phyloP scores from a whole-genome alignment of 2,329 filamentous ascomycete species.

The Claviceps purpurea region DNA sequence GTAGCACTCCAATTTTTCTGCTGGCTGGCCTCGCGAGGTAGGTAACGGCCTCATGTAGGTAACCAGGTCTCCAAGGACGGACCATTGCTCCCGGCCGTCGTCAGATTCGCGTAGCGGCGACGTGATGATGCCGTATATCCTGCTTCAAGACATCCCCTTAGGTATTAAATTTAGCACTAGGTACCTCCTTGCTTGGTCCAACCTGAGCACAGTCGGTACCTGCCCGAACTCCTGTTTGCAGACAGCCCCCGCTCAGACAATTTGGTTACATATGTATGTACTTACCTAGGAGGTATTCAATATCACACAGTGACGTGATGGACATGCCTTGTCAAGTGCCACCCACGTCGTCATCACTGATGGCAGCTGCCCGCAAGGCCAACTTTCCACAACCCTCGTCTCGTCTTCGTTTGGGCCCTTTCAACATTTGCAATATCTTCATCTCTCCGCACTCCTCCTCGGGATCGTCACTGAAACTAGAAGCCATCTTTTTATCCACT shows the following conservation, averaged over 20 bases:
- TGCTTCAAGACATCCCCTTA: too few relatives aligned
- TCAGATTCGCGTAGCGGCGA: background rate
- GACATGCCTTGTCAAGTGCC: slow-evolving; percentile 1
- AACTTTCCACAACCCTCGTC: background rate
- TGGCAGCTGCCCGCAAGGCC: background rate
- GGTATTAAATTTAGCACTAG: too few relatives aligned
- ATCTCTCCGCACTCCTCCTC: background rate
- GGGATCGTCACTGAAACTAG: background rate
- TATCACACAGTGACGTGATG: slow-evolving; percentile 8
- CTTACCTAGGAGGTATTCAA: background rate
- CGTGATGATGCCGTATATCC: background rate
- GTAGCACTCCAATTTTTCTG: too few relatives aligned
- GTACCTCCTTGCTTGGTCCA: background rate
- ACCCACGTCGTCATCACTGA: slow-evolving; percentile 1
- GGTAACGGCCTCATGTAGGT: too few relatives aligned
- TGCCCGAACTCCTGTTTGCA: background rate
- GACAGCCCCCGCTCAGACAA: background rate
- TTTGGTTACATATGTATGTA: background rate
- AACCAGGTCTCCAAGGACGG: background rate
- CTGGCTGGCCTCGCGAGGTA: too few relatives aligned
- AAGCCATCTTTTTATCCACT: background rate
- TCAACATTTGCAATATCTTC: background rate
- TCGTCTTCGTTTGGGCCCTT: background rate
- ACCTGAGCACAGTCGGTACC: background rate
- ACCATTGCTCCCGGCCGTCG: background rate